Evolutionary conservation across 257 asterid species (phyloP).

Genomic region (Parsonsia alboflavescens): DNA sequence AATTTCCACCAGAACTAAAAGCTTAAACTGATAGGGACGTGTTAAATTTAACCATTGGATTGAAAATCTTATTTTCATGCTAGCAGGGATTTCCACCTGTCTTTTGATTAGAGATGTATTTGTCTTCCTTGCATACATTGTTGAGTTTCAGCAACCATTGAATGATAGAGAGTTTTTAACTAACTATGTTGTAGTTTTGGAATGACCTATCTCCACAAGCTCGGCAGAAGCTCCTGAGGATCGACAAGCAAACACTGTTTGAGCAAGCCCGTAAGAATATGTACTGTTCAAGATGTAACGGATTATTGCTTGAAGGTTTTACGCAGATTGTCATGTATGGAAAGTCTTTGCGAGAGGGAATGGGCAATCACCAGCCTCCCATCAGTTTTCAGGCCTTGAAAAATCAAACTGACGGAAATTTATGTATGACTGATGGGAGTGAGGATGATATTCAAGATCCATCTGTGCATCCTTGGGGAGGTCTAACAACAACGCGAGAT

Average conservation of each 20-base stretch:
- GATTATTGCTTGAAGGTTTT: conserved; percentile 89
- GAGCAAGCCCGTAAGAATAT: conserved; percentile 96
- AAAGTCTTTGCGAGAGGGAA: conserved; percentile 72
- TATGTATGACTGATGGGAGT: conserved; percentile 39
- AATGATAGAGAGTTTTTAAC: background rate
- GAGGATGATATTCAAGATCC: conserved; percentile 79
- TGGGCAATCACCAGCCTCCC: conserved; percentile 29
- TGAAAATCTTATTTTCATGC: too few relatives aligned
- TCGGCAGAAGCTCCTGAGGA: conserved; percentile 70
- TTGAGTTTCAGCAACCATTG: background rate
- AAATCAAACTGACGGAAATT: conserved; percentile 37
- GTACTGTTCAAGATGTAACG: conserved; percentile 99
- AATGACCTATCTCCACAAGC: conserved; percentile 72
- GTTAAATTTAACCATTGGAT: too few relatives aligned
- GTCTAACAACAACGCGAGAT: conserved; percentile 72
- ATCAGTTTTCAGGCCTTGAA: conserved; percentile 33
- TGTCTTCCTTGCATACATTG: background rate
- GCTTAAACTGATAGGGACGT: too few relatives aligned
- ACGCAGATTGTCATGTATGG: conserved; percentile 87
- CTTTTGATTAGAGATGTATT: background rate
- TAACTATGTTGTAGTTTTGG: conserved; percentile 73
- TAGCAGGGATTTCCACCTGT: background rate
- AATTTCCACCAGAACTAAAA: too few relatives aligned
- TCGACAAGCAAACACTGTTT: conserved; percentile 82
- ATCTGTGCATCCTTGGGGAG: conserved; percentile 97